Base-by-base conservation (phyloP, 2,329 filamentous ascomycete genomes). In the Scolecobasidium constrictum region DNA sequence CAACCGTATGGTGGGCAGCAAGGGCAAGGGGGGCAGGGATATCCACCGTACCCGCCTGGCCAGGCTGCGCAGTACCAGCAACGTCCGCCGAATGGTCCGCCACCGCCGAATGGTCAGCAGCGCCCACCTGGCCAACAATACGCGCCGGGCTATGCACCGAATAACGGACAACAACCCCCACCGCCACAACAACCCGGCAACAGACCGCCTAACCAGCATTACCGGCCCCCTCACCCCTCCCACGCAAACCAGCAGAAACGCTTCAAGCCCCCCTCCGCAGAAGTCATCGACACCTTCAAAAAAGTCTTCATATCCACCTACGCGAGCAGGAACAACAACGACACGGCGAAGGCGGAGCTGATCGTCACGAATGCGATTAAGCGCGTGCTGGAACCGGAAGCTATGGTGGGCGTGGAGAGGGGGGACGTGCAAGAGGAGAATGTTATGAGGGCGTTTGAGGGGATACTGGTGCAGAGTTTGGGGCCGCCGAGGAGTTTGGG, bases 231-330 rank as follows among this genome's bases (percentile, higher is more conserved):
- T 7, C 18, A 39, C 11, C 39, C 26, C 6, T 7, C 26, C 9
- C 26, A 31, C n/a, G 26, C 26, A 9, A 11, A 39, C 9, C 15
- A 19, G 9, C 37, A 33, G 11, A 39, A 22, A 26, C 20, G 15
- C 37, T 22, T 9, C 26, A 31, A 31, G 26, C 26, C 16, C 6
- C 37, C 37, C 18, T 21, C 16, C 13, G 16, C 28, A 9, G 43
- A 45, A 5, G 43, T 45, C 15, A 42, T 45, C 7, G 43, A 45
- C 31, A 45, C 43, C 15, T 45, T 45, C 38, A 45, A 31, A 16
- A 40, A 23, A 4, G 43, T 45, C 12, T 45, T 45, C 18, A 35
- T 36, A n/a, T 18, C 23, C 12, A 41, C 37, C 9, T 20, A 28
- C 17, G 16, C 35, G 13, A 36, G 31, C 34, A 26, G 35, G 19